These are phyloP conservation scores for Spinellus fusiger DNA, from an alignment of 192 early-diverging fungal species.

Conservation along the genomic window DNA sequence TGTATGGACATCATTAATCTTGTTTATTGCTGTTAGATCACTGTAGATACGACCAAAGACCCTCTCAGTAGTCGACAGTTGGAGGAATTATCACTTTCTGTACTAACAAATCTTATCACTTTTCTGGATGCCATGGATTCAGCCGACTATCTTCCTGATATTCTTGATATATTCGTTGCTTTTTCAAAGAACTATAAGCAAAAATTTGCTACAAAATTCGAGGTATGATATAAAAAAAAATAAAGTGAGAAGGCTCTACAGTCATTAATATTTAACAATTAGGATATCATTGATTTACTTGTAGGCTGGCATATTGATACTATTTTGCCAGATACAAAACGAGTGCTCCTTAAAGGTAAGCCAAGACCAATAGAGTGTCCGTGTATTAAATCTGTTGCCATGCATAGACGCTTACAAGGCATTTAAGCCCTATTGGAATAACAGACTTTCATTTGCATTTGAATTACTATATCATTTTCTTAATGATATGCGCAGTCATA, in stretches of 20 bases:
- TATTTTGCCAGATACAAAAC: slow-evolving; percentile 30
- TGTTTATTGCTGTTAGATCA: background rate
- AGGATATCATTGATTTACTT: slow-evolving; percentile 59
- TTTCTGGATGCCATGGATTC: slow-evolving; percentile 22
- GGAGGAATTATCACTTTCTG: slow-evolving; percentile 5
- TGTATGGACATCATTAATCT: background rate
- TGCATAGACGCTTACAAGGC: slow-evolving; percentile 36
- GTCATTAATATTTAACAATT: background rate
- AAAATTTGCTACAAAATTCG: slow-evolving; percentile 10
- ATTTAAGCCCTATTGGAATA: slow-evolving; percentile 41
- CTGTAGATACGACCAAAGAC: background rate
- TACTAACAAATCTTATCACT: slow-evolving; percentile 12
- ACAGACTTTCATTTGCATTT: slow-evolving; percentile 38
- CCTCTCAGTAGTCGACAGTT: slow-evolving; percentile 3
- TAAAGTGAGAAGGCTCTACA: background rate
- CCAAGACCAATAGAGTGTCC: background rate
- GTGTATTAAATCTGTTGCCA: background rate
- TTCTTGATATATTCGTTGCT: background rate
- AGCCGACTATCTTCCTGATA: slow-evolving; percentile 13
- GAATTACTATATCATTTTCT: slow-evolving; percentile 49
- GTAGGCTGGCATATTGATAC: slow-evolving; percentile 66
- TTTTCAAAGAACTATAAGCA: slow-evolving; percentile 3
- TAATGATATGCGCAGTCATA: slow-evolving; percentile 39
- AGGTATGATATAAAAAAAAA: background rate
- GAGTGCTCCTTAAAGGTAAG: slow-evolving; percentile 45